These are phyloP conservation scores for Clavaria fumosa DNA, from an alignment of 768 basidiomycete genomes.

Conservation along the genomic window DNA sequence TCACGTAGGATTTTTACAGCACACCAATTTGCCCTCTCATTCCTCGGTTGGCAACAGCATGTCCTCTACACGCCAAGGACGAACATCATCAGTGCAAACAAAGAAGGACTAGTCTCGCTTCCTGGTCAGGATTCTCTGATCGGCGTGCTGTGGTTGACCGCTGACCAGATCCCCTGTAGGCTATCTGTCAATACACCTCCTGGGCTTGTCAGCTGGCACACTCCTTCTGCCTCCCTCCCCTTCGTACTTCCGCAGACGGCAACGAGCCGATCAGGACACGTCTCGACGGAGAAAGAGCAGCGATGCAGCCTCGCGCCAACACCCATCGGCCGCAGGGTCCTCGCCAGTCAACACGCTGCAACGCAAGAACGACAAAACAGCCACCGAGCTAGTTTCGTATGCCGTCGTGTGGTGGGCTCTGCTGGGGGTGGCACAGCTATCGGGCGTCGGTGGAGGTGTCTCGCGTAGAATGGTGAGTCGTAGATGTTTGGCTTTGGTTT, in stretches of 20 bases:
- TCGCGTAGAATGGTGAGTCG: constrained; percentile 31
- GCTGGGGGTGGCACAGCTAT: constrained; percentile 25
- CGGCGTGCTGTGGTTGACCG: background rate
- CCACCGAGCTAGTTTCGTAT: constrained; percentile 64
- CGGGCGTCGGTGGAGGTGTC: constrained; percentile 29
- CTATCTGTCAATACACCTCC: constrained; percentile 78
- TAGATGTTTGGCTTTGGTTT: background rate
- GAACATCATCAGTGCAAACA: constrained; percentile 62
- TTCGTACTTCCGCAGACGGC: constrained; percentile 47
- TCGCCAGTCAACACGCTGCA: constrained; percentile 17
- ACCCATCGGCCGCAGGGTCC: too few relatives aligned
- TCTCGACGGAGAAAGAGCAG: too few relatives aligned
- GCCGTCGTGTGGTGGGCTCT: constrained; percentile 64
- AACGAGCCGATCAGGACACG: constrained; percentile 14
- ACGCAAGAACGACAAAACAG: constrained; percentile 58
- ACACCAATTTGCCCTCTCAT: constrained; percentile 54
- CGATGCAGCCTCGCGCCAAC: too few relatives aligned
- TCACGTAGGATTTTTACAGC: constrained; percentile 36
- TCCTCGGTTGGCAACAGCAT: constrained; percentile 40
- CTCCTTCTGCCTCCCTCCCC: constrained; percentile 68
- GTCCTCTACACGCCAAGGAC: constrained; percentile 50
- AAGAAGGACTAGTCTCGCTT: constrained; percentile 80
- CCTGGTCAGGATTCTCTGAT: constrained; percentile 28
- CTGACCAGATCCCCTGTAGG: constrained; percentile 27
- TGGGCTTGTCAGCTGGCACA: constrained; percentile 73